Evolutionary conservation across 2,329 filamentous ascomycete species (phyloP), one percentile per base, ranked within the genome.

Genomic region (Rachicladosporium sp.): DNA sequence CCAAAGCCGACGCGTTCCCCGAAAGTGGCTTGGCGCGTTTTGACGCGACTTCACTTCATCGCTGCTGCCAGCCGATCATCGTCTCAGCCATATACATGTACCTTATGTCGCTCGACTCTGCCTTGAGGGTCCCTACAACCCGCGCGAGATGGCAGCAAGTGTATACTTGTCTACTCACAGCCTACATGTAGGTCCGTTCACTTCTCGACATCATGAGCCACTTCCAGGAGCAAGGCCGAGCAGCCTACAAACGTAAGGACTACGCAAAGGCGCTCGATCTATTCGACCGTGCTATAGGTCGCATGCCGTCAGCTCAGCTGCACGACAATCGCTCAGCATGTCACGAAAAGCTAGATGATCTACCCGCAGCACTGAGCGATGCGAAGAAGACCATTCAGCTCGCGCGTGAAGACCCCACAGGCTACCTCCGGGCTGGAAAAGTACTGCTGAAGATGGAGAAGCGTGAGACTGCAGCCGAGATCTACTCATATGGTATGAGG

Each of bases 401-500:
- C 10, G 57, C 68, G 35, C 66, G 65, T 40, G 59, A 62, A 13
- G 68, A 75, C 54, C 63, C 69, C n/a, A 67, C 67, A 54, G 74
- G 74, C 6, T 78, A 78, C 51, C 52, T 78, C 21, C 69, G 73
- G 38, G 70, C 69, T 19, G 73, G 66, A 2, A 69, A 68, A 41
- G 49, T 67, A 6, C 52, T 70, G 9, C 53, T 63, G 36, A 65
- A 65, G 43, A 66, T 70, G 57, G 61, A 64, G 8, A 74, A 71
- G 50, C 53, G 59, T 2, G 63, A 67, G n/a, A 67, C 65, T 15
- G 76, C 76, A 4, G 49, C 73, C 9, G 64, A 68, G 8, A 67
- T 77, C 15, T 78, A 77, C 55, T 63, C 67, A 19, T 70, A 73
- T 50, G 76, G 71, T n/a, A 57, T 78, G 46, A 71, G 69, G 44